These are phyloP conservation scores for Hippophae rhamnoides DNA, from an alignment of 306 rosid genomes.

Conservation along the genomic window DNA sequence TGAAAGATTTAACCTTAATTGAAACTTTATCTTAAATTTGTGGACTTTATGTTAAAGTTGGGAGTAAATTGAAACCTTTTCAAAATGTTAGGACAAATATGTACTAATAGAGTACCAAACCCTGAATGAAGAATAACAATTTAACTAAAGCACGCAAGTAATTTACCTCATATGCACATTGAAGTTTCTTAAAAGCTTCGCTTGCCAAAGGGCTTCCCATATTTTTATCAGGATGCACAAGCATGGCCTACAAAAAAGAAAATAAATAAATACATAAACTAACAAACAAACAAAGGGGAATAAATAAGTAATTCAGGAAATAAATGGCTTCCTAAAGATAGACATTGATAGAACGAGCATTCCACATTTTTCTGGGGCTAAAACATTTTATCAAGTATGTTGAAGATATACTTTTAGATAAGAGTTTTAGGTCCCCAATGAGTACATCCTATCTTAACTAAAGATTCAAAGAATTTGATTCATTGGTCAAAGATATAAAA, in stretches of 20 bases:
- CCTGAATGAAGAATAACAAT: too few species aligned
- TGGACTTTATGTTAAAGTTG: too few species aligned
- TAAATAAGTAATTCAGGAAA: neutral
- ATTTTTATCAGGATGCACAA: constrained; percentile 97
- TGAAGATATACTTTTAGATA: neutral
- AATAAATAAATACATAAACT: neutral
- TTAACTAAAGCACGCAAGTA: neutral
- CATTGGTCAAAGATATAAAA: neutral
- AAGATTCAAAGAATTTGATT: neutral
- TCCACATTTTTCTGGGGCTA: neutral
- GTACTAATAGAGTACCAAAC: too few species aligned
- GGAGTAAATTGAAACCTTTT: too few species aligned
- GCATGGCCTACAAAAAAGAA: constrained; percentile 67
- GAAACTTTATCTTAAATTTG: too few species aligned
- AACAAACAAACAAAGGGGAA: neutral
- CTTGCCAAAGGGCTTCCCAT: constrained; percentile 88
- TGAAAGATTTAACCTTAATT: too few species aligned
- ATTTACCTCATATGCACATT: constrained; percentile 92
- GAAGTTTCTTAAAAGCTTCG: constrained; percentile 87
- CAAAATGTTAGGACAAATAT: too few species aligned
- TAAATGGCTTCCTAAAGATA: neutral
- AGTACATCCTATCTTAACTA: neutral
- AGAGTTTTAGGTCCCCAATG: neutral
- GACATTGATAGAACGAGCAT: neutral
- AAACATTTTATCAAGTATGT: neutral